These are phyloP conservation scores for Colletotrichum cuscutae DNA, from an alignment of 2,329 filamentous ascomycete species.

Conservation along the genomic window DNA sequence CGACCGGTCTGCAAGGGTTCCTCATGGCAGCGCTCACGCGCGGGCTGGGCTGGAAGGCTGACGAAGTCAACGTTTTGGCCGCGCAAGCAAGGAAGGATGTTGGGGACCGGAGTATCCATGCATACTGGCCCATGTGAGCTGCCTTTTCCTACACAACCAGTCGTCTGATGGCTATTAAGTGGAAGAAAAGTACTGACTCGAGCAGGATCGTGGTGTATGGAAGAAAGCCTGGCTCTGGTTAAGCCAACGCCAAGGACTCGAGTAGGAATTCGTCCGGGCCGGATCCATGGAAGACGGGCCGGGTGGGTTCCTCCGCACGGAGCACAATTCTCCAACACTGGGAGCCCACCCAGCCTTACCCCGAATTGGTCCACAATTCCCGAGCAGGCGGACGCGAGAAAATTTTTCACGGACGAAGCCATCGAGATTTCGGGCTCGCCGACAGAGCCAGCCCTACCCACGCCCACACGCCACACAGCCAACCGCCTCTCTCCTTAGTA, in stretches of 20 bases:
- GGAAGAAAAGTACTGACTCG: not conserved
- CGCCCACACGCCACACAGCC: not conserved
- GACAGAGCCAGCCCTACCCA: not conserved
- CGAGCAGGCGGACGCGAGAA: not conserved
- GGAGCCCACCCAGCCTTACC: not conserved
- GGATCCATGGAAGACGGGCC: not conserved
- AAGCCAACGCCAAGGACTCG: not conserved
- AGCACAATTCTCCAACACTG: not conserved
- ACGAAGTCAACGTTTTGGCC: conserved; percentile 42
- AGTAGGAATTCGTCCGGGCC: not conserved
- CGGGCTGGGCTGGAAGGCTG: conserved; percentile 46
- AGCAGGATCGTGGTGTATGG: conserved; percentile 31
- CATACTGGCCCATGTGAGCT: conserved; percentile 50
- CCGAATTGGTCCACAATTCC: not conserved
- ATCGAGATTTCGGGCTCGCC: conserved; percentile 11
- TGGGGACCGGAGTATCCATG: conserved; percentile 40
- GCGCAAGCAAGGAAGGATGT: conserved; percentile 40
- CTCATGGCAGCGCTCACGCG: conserved; percentile 50
- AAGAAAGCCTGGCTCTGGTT: not conserved
- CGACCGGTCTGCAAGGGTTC: conserved; percentile 47
- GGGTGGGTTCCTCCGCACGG: not conserved
- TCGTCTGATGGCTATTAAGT: not conserved
- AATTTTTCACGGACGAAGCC: not conserved
- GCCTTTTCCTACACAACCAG: not conserved
- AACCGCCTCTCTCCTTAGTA: not conserved